These are phyloP conservation scores for Thalassiosira delicatula DNA, from an alignment of 352 stramenopile species.

Conservation along the genomic window DNA sequence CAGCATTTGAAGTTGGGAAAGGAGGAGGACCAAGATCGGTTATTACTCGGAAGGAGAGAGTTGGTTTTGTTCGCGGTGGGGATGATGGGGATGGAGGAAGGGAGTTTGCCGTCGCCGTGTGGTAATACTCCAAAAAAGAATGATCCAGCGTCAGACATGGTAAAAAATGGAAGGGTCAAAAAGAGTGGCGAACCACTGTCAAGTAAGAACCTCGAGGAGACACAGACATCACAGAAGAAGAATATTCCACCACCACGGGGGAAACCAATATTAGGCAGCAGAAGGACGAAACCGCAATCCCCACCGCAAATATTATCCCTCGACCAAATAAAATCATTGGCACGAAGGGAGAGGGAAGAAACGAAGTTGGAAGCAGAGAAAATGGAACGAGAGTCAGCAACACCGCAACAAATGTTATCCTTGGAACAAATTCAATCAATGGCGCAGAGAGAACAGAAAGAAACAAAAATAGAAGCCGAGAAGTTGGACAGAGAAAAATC, in stretches of 20 bases:
- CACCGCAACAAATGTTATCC: too few species aligned
- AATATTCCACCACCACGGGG: too few species aligned
- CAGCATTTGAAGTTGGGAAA: constrained; percentile 44
- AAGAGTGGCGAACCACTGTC: background rate
- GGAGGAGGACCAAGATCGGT: constrained; percentile 18
- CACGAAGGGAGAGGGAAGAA: too few species aligned
- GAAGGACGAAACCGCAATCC: background rate
- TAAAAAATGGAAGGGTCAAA: background rate
- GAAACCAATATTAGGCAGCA: background rate
- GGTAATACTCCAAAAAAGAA: background rate
- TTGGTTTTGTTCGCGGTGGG: constrained; percentile 51
- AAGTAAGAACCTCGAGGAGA: too few species aligned
- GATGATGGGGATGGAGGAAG: constrained; percentile 27
- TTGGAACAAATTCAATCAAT: constrained; percentile 16
- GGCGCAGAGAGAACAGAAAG: background rate
- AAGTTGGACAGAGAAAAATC: too few species aligned
- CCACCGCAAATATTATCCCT: background rate
- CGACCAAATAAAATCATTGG: too few species aligned
- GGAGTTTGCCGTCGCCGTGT: constrained; percentile 23
- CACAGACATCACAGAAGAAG: background rate
- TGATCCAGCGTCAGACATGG: too few species aligned
- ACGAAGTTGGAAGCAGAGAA: too few species aligned
- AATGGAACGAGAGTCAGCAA: too few species aligned
- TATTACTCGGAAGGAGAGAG: constrained; percentile 23
- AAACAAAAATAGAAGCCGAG: background rate